Percentiles rank a stretch among this genome's conserved stretches.
These are phyloP conservation scores for Metarhizium rileyi DNA, from an alignment of 2,329 filamentous ascomycete species.

Conservation along the genomic window DNA sequence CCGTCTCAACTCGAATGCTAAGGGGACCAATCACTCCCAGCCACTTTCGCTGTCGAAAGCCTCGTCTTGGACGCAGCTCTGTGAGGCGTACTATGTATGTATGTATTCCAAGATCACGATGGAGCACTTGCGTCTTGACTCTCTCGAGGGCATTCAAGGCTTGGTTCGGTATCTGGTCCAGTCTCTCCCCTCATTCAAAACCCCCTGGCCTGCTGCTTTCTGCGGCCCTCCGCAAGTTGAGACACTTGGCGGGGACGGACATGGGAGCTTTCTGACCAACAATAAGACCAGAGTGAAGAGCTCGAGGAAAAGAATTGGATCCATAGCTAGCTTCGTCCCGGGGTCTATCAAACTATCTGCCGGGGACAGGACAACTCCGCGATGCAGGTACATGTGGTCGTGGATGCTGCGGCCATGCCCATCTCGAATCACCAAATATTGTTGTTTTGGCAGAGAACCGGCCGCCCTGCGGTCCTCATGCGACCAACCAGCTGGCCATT, in stretches of 20 bases:
- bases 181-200: conserved; percentile 2
- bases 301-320: background rate
- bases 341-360: too few relatives aligned
- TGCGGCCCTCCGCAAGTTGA: background rate
- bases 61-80: background rate
- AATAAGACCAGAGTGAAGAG: background rate
- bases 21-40: background rate
- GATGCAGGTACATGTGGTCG: conserved; percentile 6
- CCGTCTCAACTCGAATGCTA: background rate
- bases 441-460: too few relatives aligned
- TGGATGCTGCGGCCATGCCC: conserved; percentile 1
- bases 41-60: background rate
- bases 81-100: background rate
- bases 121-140: too few relatives aligned
- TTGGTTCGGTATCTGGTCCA: background rate
- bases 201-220: background rate
- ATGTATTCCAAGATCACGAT: too few relatives aligned
- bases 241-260: background rate
- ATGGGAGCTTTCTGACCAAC: background rate
- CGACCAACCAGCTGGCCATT: background rate
- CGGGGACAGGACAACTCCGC: background rate
- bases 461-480: background rate
- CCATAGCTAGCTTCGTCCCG: background rate
- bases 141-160: too few relatives aligned
- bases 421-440: background rate